phyloP scores from a whole-genome alignment of 768 basidiomycete species.

The Boletus tomentosulus region DNA sequence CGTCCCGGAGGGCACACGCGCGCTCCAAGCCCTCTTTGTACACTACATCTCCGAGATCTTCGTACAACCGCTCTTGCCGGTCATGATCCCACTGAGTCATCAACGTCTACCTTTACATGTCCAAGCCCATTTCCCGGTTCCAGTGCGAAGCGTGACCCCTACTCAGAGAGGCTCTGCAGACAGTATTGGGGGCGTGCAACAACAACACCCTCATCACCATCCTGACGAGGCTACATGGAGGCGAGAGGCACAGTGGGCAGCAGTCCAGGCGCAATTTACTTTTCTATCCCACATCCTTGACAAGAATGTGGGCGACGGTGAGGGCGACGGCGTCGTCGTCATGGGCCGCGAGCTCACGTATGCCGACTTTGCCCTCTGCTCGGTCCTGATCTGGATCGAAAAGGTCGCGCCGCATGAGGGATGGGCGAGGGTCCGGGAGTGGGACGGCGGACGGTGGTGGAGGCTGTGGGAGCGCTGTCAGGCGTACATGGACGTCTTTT shows the following conservation, averaged over 20 bases:
- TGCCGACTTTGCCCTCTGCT: conserved; percentile 70
- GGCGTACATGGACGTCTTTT: conserved; percentile 66
- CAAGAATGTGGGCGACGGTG: conserved; percentile 60
- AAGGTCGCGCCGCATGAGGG: conserved; percentile 69
- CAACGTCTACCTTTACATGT: conserved; percentile 53
- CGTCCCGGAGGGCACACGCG: conserved; percentile 66
- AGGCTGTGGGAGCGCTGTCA: conserved; percentile 58
- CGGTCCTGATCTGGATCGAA: conserved; percentile 72
- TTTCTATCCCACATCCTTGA: conserved; percentile 62
- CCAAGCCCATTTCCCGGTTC: conserved; percentile 45
- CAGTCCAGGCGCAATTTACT: conserved; percentile 63
- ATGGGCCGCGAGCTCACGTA: conserved; percentile 67
- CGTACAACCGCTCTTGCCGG: conserved; percentile 59
- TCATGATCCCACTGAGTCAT: conserved; percentile 68
- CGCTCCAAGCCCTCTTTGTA: conserved; percentile 65
- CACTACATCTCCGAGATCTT: conserved; percentile 66
- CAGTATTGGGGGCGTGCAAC: not conserved
- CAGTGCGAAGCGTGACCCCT: conserved; percentile 20
- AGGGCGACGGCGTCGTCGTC: conserved; percentile 58
- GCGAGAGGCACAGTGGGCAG: conserved; percentile 61
- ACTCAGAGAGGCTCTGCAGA: not conserved
- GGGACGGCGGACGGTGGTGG: conserved; percentile 69
- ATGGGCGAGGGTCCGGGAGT: conserved; percentile 63
- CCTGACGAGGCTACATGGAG: conserved; percentile 25
- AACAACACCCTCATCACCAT: not conserved